Percentiles rank a stretch among this genome's conserved stretches.
Evolutionary conservation across 1,284 basidiomycete genomes (phyloP).

Genomic region (Porogramme epimiltina): DNA sequence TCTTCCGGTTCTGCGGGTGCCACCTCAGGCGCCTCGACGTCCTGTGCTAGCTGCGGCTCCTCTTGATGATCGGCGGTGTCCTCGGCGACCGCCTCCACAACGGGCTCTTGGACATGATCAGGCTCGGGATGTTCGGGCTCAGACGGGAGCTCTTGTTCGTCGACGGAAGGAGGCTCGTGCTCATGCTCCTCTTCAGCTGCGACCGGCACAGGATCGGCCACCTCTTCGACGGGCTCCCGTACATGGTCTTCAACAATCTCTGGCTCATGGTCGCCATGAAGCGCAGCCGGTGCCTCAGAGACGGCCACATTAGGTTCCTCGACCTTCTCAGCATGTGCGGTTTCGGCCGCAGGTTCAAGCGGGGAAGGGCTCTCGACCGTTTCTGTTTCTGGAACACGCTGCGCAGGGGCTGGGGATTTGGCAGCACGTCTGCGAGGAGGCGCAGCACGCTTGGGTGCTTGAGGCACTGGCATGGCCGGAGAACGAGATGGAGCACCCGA

Average conservation of each 20-base stretch:
- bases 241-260: slow-evolving; percentile 15
- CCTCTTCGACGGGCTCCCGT: not conserved
- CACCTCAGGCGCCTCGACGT: not conserved
- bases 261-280: slow-evolving; percentile 23
- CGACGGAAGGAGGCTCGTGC: not conserved
- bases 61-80: not conserved
- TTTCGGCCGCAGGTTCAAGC: slow-evolving; percentile 7
- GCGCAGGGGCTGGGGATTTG: slow-evolving; percentile 40
- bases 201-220: slow-evolving; percentile 2
- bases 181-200: slow-evolving; percentile 16
- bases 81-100: not conserved
- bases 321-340: slow-evolving; percentile 6
- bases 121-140: not conserved
- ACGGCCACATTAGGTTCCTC: slow-evolving; percentile 9
- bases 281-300: slow-evolving; percentile 6
- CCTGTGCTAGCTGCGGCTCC: not conserved
- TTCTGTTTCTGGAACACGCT: slow-evolving; percentile 18
- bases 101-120: not conserved
- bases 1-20: slow-evolving; percentile 34
- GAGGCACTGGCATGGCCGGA: slow-evolving; percentile 73
- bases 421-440: slow-evolving; percentile 67
- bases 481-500: slow-evolving; percentile 31
- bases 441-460: slow-evolving; percentile 64
- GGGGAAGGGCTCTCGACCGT: slow-evolving; percentile 24
- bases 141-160: slow-evolving; percentile 1